These are phyloP conservation scores for Paecilomyces fulvus DNA, from an alignment of 2,329 filamentous ascomycete species.

Conservation along the genomic window DNA sequence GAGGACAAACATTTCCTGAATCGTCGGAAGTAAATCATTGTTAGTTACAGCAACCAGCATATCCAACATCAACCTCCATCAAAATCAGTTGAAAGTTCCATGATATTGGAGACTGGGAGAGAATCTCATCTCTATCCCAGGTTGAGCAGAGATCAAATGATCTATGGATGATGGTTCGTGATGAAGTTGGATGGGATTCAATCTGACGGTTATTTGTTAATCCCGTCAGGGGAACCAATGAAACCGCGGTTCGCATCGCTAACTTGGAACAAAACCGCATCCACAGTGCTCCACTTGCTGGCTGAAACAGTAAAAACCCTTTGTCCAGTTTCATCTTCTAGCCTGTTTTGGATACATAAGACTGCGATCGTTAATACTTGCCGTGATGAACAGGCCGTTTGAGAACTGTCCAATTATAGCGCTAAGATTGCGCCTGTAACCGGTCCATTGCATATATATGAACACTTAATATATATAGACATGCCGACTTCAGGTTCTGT, in stretches of 20 bases:
- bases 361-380: too few species aligned
- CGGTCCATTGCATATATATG: too few species aligned
- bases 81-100: background rate
- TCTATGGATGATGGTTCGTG: background rate
- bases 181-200: background rate
- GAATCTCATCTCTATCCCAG: background rate
- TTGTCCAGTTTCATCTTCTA: background rate
- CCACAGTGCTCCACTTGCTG: background rate
- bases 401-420: too few species aligned
- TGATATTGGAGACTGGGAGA: background rate
- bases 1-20: background rate
- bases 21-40: too few species aligned
- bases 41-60: background rate
- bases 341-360: too few species aligned
- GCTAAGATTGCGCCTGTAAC: too few species aligned
- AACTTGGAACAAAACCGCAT: background rate
- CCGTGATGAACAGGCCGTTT: too few species aligned
- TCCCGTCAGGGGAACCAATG: background rate
- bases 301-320: background rate
- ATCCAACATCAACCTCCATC: background rate
- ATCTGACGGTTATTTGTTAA: background rate
- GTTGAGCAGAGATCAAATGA: background rate
- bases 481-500: too few species aligned
- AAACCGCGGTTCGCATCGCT: background rate
- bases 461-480: too few species aligned